A percentile compares a stretch with the other conserved stretches of the same genome.
phyloP scores from a whole-genome alignment of 2,329 filamentous ascomycete genomes.

The Fusarium guadeloupense region DNA sequence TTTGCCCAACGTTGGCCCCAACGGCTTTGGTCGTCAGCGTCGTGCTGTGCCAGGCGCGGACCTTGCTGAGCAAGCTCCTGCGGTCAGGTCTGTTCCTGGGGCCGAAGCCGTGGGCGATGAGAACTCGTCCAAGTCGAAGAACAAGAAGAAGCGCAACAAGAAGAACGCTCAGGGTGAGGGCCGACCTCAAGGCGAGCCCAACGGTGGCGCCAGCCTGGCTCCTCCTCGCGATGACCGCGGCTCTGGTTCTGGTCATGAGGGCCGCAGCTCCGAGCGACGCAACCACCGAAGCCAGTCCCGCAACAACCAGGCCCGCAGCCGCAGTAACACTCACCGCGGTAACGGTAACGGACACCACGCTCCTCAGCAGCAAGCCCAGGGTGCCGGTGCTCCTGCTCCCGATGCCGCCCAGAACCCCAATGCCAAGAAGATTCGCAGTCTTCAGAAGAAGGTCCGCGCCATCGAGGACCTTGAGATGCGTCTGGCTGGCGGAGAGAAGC shows the following conservation, averaged over 20 bases:
- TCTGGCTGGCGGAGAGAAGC: conserved; percentile 90
- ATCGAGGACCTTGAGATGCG: conserved; percentile 99
- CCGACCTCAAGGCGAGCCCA: conserved; percentile 57
- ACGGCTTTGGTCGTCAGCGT: conserved; percentile 81
- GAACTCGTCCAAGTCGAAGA: conserved; percentile 87
- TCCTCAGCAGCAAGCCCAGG: conserved; percentile 33
- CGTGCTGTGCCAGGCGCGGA: conserved; percentile 91
- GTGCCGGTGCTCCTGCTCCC: conserved; percentile 58
- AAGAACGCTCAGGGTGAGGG: conserved; percentile 84
- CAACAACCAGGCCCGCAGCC: conserved; percentile 59
- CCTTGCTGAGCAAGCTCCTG: conserved; percentile 70
- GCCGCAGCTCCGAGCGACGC: conserved; percentile 74
- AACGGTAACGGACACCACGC: conserved; percentile 42
- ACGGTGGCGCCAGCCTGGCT: conserved; percentile 58
- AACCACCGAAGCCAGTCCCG: conserved; percentile 63
- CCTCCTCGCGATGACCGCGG: conserved; percentile 54
- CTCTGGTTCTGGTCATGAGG: conserved; percentile 58
- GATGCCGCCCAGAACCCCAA: conserved; percentile 70
- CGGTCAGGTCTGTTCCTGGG: conserved; percentile 72
- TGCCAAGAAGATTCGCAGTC: conserved; percentile 92
- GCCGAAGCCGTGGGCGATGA: conserved; percentile 72
- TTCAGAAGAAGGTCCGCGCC: conserved; percentile 96
- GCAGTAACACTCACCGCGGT: conserved; percentile 60
- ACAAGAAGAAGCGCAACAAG: conserved; percentile 97
- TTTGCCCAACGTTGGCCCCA: conserved; percentile 72